These are phyloP conservation scores for Penicillium digitatum DNA, from an alignment of 2,329 filamentous ascomycete species.

Conservation along the genomic window DNA sequence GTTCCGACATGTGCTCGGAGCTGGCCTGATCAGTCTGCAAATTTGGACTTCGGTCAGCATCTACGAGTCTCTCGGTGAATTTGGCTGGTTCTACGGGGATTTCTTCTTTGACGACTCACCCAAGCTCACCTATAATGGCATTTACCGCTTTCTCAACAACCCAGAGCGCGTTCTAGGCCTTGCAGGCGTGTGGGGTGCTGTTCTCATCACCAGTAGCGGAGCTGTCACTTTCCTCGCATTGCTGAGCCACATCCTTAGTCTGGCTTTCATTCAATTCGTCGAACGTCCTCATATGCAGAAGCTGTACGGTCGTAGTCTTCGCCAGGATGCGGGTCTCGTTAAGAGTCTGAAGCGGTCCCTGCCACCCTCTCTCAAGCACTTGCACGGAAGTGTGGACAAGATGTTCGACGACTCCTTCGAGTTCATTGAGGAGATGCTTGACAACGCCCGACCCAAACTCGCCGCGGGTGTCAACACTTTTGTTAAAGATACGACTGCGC, in stretches of 20 bases:
- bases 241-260: slow-evolving; percentile 75
- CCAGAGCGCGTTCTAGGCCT: slow-evolving; percentile 91
- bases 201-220: slow-evolving; percentile 85
- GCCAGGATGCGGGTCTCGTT: slow-evolving; percentile 82
- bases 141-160: slow-evolving; percentile 97
- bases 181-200: slow-evolving; percentile 91
- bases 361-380: slow-evolving; percentile 75
- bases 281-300: slow-evolving; percentile 98
- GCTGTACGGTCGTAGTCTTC: slow-evolving; percentile 79
- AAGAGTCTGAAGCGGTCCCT: slow-evolving; percentile 85
- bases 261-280: slow-evolving; percentile 86
- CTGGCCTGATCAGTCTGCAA: slow-evolving; percentile 76
- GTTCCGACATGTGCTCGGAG: slow-evolving; percentile 80
- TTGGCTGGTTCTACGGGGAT: slow-evolving; percentile 98
- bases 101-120: slow-evolving; percentile 92
- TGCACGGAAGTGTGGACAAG: slow-evolving; percentile 80
- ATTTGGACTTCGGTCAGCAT: slow-evolving; percentile 91
- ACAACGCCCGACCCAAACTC: slow-evolving; percentile 78
- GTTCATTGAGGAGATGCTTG: slow-evolving; percentile 86
- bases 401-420: slow-evolving; percentile 82
- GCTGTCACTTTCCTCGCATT: slow-evolving; percentile 83
- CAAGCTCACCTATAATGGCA: slow-evolving; percentile 91
- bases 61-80: slow-evolving; percentile 92
- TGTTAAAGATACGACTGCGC: slow-evolving; percentile 77
- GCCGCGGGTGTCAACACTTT: slow-evolving; percentile 81